phyloP scores from a whole-genome alignment of 202 grass and related monocot species.

The Carex arenaria region DNA sequence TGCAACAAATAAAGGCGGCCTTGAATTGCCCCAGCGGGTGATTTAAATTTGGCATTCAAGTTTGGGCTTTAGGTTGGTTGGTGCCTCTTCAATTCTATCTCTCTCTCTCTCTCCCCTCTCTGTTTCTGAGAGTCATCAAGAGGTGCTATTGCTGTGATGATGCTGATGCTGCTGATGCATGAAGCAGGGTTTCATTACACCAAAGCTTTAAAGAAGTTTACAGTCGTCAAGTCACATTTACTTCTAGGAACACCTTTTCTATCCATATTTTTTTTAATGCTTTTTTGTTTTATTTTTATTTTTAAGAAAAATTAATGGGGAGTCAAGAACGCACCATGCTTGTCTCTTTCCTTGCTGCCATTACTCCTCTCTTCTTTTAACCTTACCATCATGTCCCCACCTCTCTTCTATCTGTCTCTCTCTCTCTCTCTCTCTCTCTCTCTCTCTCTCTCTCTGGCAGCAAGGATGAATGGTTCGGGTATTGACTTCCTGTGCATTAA shows the following conservation, averaged over 20 bases:
- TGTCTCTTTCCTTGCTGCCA: constrained; percentile 52
- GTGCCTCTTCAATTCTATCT: constrained; percentile 36
- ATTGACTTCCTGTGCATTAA: constrained; percentile 94
- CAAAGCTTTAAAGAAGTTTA: constrained; percentile 35
- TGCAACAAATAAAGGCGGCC: constrained; percentile 68
- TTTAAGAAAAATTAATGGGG: constrained; percentile 43
- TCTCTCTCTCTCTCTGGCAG: constrained; percentile 29
- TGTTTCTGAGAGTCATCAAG: constrained; percentile 31
- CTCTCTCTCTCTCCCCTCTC: constrained; percentile 14
- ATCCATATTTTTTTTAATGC: constrained; percentile 29
- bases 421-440: background rate
- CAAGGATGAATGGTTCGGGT: constrained; percentile 91
- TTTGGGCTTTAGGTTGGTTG: constrained; percentile 28
- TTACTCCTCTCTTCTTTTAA: constrained; percentile 5
- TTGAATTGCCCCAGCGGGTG: constrained; percentile 50
- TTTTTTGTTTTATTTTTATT: constrained; percentile 19
- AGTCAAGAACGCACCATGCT: constrained; percentile 99
- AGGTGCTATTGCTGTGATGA: constrained; percentile 31
- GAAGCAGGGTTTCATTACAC: constrained; percentile 30
- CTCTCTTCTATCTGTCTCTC: no score
- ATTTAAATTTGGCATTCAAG: constrained; percentile 22
- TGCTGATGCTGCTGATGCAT: constrained; percentile 42
- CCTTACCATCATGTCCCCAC: background rate
- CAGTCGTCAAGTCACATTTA: constrained; percentile 36
- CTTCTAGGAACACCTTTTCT: constrained; percentile 25